Percentiles rank a stretch among this genome's conserved stretches.
Conservation (phyloP, 306 rosid genomes). For the Vicia sativa region DNA sequence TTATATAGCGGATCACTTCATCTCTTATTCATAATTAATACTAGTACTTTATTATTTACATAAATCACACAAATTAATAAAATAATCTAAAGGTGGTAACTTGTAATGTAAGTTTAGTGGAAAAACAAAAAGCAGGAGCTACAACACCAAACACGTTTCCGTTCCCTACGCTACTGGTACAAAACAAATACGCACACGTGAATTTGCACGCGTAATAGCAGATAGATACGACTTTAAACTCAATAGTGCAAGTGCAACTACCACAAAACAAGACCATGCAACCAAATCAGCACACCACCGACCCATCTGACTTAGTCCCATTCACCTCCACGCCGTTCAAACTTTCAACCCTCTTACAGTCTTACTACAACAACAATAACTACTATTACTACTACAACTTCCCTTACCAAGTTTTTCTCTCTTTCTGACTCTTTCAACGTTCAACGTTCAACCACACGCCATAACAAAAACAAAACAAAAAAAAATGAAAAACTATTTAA, state of each 20-base stretch:
- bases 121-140: too few species aligned
- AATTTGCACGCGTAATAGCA: neutral
- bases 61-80: too few species aligned
- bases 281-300: constrained; percentile 37
- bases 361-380: constrained; percentile 16
- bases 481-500: neutral
- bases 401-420: neutral
- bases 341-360: constrained; percentile 1
- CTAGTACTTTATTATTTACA: too few species aligned
- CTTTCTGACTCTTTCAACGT: constrained; percentile 31
- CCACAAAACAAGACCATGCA: constrained; percentile 16
- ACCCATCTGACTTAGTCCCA: constrained; percentile 36
- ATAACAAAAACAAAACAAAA: neutral
- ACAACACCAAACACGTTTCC: neutral
- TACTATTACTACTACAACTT: neutral
- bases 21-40: too few species aligned
- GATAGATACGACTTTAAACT: neutral
- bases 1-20: too few species aligned
- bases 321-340: constrained; percentile 40
- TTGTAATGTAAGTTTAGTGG: too few species aligned
- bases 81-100: too few species aligned
- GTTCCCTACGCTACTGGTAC: neutral
- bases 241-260: neutral
- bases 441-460: constrained; percentile 60
- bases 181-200: neutral